Percentiles rank a stretch among this genome's conserved stretches.
These are phyloP conservation scores for Teratosphaeria epicoccoides DNA, from an alignment of 2,329 filamentous ascomycete species.

Conservation along the genomic window DNA sequence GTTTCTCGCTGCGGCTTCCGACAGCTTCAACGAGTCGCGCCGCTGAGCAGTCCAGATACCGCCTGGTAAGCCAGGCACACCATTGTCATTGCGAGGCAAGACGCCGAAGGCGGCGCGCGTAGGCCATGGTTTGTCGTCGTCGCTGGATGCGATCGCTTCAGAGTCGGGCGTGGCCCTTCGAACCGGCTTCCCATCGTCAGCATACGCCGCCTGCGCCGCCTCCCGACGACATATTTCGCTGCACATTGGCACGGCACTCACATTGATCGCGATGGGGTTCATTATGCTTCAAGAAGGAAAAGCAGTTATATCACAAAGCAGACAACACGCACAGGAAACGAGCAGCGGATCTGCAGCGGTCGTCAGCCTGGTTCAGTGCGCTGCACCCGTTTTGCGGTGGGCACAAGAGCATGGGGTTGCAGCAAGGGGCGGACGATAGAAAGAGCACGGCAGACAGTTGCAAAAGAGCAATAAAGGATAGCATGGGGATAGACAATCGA, in stretches of 20 bases:
- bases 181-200: slow-evolving; percentile 29
- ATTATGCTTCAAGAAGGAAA: background rate
- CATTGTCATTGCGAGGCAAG: slow-evolving; percentile 20
- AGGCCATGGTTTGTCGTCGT: slow-evolving; percentile 58
- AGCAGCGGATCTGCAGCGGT: background rate
- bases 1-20: slow-evolving; percentile 19
- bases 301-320: slow-evolving; percentile 2
- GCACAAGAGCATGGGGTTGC: background rate
- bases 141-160: slow-evolving; percentile 84
- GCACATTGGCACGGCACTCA: slow-evolving; percentile 5
- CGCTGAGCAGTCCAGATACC: slow-evolving; percentile 24
- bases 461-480: background rate
- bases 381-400: background rate
- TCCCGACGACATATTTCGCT: background rate
- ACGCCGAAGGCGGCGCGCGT: slow-evolving; percentile 47
- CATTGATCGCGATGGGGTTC: slow-evolving; percentile 12
- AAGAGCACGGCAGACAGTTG: background rate
- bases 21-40: slow-evolving; percentile 24
- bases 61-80: slow-evolving; percentile 34
- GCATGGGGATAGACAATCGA: background rate
- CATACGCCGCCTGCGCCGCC: background rate
- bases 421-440: background rate
- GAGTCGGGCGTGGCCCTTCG: slow-evolving; percentile 87
- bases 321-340: background rate
- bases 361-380: background rate